Evolutionary conservation across 805 yeast genomes (phyloP), one percentile per base, ranked within the genome.

Genomic region (Wickerhamiella allomyrinae): DNA sequence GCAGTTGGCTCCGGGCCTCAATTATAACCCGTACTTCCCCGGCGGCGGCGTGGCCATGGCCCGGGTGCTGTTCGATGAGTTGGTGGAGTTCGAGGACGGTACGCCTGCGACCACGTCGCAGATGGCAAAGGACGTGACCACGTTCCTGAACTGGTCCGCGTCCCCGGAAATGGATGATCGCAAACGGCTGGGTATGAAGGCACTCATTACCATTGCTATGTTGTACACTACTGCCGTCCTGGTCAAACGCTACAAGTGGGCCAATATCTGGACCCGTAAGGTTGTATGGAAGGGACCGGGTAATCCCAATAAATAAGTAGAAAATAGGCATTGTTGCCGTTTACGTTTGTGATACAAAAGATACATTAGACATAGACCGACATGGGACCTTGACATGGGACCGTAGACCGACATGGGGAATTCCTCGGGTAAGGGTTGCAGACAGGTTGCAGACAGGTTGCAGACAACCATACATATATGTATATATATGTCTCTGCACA

Each of bases 41-140:
- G 97, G 97, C 69, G 97, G 98, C 53, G 74, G 96, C 34, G 89
- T 91, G 71, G 98, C 95, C 56, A 91, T 91, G 98, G 97, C 84
- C 62, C 83, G 98, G 71, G 97, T 89, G 46, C 73, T 91, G 65
- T 91, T 87, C 56, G 98, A 91, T 62, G 98, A 84, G 52, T 73
- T 91, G 60, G 98, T 91, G 51, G 98, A 91, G 72, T 91, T 78
- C 68, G 98, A 91, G 65, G 98, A 91, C 64, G 98, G 98, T 61
- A 91, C 98, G 46, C 95, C 94, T 46, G 97, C 98, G 42, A 78
- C 97, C 42, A 81, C 97, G 50, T 79, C 97, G 44, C 98, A 91
- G 73, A 87, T 89, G 97, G 98, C 98, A 54, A 91, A 91, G 74
- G 98, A 91, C 66, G 98, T 91, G 44, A 69, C 85, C 49, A 77